Base-by-base conservation (phyloP, 257 asterid species). In the Schizonepeta tenuifolia region DNA sequence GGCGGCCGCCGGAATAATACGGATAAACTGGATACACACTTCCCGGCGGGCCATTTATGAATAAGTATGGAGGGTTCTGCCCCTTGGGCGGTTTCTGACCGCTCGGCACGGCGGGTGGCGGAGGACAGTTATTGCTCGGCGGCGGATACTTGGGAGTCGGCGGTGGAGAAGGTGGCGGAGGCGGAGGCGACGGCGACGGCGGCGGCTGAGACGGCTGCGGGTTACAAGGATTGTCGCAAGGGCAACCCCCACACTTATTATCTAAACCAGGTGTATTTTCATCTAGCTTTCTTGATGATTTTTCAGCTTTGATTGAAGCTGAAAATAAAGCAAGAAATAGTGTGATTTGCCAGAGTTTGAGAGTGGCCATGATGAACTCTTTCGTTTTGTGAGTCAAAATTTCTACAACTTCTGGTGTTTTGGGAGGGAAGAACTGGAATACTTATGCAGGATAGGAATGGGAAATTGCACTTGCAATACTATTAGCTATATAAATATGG, bases 1-100 rank as follows among this genome's bases (percentile, higher is more conserved):
- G 69, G 26, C 51, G n/a, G 26, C 50, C 65, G 49, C 84, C 77
- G 11, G 84, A 76, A 60, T 81, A 74, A 47, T 68, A 72, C 15
- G 83, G 66, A 66, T 79, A 71, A 20, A 88, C 73, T 0, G 92
- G 94, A 11, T 90, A 90, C 40, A 90, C 50, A 41, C 67, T 67
- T 31, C 97, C 96, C 9, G 96, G 96, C 18, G 97, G 97, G 24
- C 91, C 94, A 15, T 86, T 83, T 69, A 86, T 56, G 80, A 86
- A 91, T n/a, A 86, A 65, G 60, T 83, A 85, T 9, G 96, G 95
- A 4, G 91, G 76, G 62, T 53, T 65, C 0, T 41, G 22, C 0
- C 70, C 70, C 70, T 44, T 78, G 1, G 89, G 95, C 7, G 70
- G 78, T 61, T 49, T 74, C 54, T 77, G 77, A 22, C 75, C 67